A percentile compares a stretch with the other conserved stretches of the same genome.
Conservation (phyloP, 345 rosid genomes). For the Acer campestre region DNA sequence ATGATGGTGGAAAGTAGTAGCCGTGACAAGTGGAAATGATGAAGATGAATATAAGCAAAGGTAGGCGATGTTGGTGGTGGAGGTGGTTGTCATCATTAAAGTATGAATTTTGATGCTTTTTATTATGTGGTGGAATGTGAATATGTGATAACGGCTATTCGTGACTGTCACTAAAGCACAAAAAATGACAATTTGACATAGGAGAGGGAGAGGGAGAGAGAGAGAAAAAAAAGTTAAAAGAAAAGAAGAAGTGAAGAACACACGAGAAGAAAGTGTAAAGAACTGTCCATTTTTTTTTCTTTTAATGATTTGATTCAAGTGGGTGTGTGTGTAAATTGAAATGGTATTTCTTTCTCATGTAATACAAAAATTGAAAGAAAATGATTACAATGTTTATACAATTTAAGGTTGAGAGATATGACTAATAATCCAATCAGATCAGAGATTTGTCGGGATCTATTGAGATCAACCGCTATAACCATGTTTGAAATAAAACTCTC, state of each 20-base stretch:
- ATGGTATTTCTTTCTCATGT: too few species aligned
- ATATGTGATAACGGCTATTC: constrained; percentile 34
- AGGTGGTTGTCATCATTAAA: constrained; percentile 56
- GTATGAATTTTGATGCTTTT: constrained; percentile 29
- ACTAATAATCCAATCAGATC: too few species aligned
- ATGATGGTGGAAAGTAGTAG: constrained; percentile 19
- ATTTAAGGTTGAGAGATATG: too few species aligned
- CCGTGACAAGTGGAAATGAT: constrained; percentile 32
- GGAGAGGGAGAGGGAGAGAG: background rate
- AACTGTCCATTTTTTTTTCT: background rate
- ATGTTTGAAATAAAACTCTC: too few species aligned
- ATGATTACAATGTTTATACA: too few species aligned
- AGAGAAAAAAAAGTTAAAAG: background rate
- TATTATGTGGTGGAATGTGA: constrained; percentile 24
- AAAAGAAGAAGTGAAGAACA: too few species aligned
- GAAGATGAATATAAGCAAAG: background rate
- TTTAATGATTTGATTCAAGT: background rate
- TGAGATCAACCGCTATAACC: too few species aligned
- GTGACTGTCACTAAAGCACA: constrained; percentile 24
- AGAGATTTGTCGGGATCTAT: too few species aligned
- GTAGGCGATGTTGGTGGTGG: constrained; percentile 25
- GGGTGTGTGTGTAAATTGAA: too few species aligned
- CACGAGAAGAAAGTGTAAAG: background rate
- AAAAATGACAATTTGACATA: too few species aligned
- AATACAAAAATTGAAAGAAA: too few species aligned